Base-by-base conservation (phyloP, 768 basidiomycete genomes). In the Lactarius hatsudake region DNA sequence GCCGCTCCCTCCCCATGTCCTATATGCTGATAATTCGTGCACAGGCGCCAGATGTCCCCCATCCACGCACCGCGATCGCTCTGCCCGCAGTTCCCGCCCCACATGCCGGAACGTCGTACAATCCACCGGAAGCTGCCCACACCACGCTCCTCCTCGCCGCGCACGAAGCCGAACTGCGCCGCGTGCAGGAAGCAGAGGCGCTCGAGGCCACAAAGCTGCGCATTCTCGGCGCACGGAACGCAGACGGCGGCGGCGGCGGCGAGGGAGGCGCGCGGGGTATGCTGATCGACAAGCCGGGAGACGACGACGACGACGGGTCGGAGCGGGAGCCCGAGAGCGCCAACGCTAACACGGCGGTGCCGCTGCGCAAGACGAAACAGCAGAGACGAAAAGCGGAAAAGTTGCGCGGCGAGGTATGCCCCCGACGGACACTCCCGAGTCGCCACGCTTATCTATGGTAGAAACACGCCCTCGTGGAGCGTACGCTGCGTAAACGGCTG, bases 31-130 rank as follows among this genome's bases (percentile, higher is more conserved):
- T 60, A 18, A n/a, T n/a, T 32, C 18, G 55, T 20, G 18, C 26
- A 17, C 65, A 89, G 86, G 78, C 83, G 53, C 88, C 88, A 7
- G 71, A 78, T 0, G 75, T 79, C 3, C 73, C 74, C 12, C 80
- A 83, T 62, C 81, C 82, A 0, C 82, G 84, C 48, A 72, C 84
- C 26, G 64, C 75, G 26, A 93, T 93, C 66, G 80, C 83, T 10
- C 70, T 90, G 0, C 85, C 89, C 1, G 89, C 92, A 0, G 84
- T 94, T 0, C 72, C 79, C 1, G 78, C 86, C 3, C 95, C 95
- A 0, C 91, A 92, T 70, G 86, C 86, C 38, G 95, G 95, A 23
- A 84, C 89, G 3, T 95, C 93, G 20, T 98, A 98, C 75, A 97
- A 97, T 74, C 95, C 95, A 0, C 86, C 87, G 0, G 85, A 83